Percentiles rank a stretch among this genome's conserved stretches.
Evolutionary conservation across 148 eudicot species (phyloP).

Genomic region (Selenicereus undatus): DNA sequence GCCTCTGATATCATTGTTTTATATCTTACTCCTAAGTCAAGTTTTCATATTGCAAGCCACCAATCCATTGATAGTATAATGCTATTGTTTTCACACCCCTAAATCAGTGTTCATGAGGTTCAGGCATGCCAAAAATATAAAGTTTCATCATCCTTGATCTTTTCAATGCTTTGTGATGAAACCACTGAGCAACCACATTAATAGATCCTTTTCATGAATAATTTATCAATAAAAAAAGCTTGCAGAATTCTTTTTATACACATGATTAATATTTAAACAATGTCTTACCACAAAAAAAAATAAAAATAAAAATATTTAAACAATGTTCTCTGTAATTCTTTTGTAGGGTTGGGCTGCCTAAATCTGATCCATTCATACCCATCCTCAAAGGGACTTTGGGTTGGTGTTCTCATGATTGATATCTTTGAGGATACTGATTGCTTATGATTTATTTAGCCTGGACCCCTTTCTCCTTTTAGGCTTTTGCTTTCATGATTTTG

Average conservation of each 20-base stretch:
- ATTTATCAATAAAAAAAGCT: neutral
- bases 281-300: no score
- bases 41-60: no score
- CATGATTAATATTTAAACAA: neutral
- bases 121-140: no score
- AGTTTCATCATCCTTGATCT: neutral
- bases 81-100: no score
- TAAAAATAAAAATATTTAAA: no score
- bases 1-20: no score
- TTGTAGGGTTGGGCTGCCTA: neutral
- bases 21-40: no score
- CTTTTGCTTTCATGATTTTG: constrained; percentile 2
- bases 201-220: neutral
- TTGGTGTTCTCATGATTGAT: neutral
- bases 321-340: neutral
- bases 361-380: neutral
- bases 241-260: neutral
- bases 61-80: no score
- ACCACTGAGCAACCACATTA: neutral
- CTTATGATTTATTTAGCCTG: neutral
- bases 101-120: no score
- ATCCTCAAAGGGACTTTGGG: neutral
- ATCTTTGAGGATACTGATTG: neutral
- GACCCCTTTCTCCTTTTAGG: neutral
- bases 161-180: neutral